Evolutionary conservation across 768 basidiomycete species (phyloP), one percentile per base, ranked within the genome.

Genomic region (Clitopilus hobsonii): DNA sequence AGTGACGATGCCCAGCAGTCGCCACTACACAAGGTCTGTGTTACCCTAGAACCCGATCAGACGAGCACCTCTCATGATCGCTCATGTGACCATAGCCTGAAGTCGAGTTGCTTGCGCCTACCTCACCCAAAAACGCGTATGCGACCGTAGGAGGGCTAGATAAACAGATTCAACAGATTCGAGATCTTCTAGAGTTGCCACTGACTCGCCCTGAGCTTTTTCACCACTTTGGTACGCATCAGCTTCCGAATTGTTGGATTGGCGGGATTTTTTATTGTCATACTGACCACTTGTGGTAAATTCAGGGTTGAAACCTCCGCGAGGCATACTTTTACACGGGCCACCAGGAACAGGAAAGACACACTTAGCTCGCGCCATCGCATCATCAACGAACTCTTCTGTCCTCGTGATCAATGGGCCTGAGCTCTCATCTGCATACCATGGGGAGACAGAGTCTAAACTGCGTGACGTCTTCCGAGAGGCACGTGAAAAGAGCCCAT

Each of bases 291-390:
- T 20, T 23, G 14, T 30, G 50, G 54, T 54, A 54, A 41, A 54
- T 23, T 10, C 59, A 77, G 93, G 91, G 29, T 77, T 99, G n/a
- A 94, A 91, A 63, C 95, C 96, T 14, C 95, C 96, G n/a, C 85
- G 91, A 47, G 97, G 97, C 3, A 89, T 98, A 45, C 80, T 98
- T 18, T 81, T 99, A 1, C 88, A 98, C 68, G 97, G 97, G 10
- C 95, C 94, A 10, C 94, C 97, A 2, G 97, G 97, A 30, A 98
- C 97, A 7, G 97, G 97, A 14, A 99, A 99, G 73, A 99, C 97
- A 0, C 94, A 97, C 65, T 77, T 99, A 1, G 96, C 97, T 10
- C 86, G 94, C 58, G 91, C 94, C 13, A 94, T 99, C 56, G 94
- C 96, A 3, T 81, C 86, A 0, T 92, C 94, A 5, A 91, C 90